A percentile compares a stretch with the other conserved stretches of the same genome.
These are phyloP conservation scores for Anastatica hierochuntica DNA, from an alignment of 345 rosid species.

Conservation along the genomic window DNA sequence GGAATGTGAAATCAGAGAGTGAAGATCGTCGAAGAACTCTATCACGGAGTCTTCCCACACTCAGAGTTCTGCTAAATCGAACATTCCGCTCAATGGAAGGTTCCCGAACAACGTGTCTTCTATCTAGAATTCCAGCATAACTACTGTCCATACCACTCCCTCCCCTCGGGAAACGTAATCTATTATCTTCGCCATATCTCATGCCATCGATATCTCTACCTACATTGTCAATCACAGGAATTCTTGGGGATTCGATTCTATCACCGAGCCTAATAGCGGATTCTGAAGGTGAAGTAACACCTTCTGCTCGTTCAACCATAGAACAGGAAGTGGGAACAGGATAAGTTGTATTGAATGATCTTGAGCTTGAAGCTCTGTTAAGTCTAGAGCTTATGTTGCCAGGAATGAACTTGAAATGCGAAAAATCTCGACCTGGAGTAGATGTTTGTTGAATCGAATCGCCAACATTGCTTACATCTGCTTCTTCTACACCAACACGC, in stretches of 20 bases:
- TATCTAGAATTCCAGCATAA: constrained; percentile 40
- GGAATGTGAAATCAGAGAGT: constrained; percentile 44
- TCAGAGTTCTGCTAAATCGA: constrained; percentile 79
- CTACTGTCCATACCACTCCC: constrained; percentile 33
- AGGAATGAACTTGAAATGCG: constrained; percentile 83
- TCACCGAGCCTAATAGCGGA: constrained; percentile 24
- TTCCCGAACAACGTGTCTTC: constrained; percentile 49
- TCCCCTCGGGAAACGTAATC: constrained; percentile 27
- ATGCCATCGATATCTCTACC: constrained; percentile 24
- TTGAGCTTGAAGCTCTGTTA: constrained; percentile 64
- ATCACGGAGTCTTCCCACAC: constrained; percentile 97
- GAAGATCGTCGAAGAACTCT: constrained; percentile 86
- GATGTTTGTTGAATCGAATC: constrained; percentile 48
- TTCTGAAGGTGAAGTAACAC: constrained; percentile 22
- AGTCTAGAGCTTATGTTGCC: constrained; percentile 72
- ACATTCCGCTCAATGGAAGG: constrained; percentile 64
- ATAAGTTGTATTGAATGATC: constrained; percentile 60
- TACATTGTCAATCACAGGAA: constrained; percentile 26
- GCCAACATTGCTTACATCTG: constrained; percentile 27
- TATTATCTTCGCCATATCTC: constrained; percentile 29
- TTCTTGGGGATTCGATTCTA: constrained; percentile 29
- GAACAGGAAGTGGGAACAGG: constrained; percentile 33
- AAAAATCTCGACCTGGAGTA: constrained; percentile 45
- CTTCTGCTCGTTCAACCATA: constrained; percentile 31
- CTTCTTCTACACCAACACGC: constrained; percentile 27